phyloP scores from a whole-genome alignment of 768 basidiomycete species.

The Termitomyces sp. region DNA sequence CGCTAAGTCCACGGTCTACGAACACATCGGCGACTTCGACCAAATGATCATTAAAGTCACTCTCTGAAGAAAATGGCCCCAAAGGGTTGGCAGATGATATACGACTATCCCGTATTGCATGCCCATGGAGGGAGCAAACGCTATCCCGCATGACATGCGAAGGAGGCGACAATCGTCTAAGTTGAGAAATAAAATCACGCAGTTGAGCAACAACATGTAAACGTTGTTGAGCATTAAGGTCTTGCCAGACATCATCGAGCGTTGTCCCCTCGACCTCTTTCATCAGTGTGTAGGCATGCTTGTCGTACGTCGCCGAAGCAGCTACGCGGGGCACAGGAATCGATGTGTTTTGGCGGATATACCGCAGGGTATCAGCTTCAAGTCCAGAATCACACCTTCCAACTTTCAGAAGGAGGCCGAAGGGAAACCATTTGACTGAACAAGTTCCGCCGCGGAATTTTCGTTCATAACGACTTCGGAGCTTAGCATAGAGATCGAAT shows the following conservation, averaged over 20 bases:
- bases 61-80: constrained; percentile 3
- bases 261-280: neutral
- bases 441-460: neutral
- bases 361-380: constrained; percentile 8
- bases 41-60: constrained; percentile 6
- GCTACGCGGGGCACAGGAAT: constrained; percentile 7
- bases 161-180: constrained; percentile 2
- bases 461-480: constrained; percentile 5
- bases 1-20: constrained; percentile 3
- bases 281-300: constrained; percentile 7
- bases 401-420: constrained; percentile 5
- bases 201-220: constrained; percentile 3
- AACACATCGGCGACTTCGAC: constrained; percentile 5
- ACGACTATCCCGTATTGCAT: constrained; percentile 6
- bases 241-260: constrained; percentile 1
- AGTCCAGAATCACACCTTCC: constrained; percentile 1
- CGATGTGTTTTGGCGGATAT: constrained; percentile 6
- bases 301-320: neutral
- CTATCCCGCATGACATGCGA: neutral
- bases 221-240: constrained; percentile 6
- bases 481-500: neutral
- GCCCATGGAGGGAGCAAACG: constrained; percentile 4
- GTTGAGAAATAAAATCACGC: constrained; percentile 1
- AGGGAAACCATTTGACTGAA: constrained; percentile 7
- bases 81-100: neutral